Evolutionary conservation across 2,329 filamentous ascomycete genomes (phyloP).

Genomic region (Lanzia echinophila): DNA sequence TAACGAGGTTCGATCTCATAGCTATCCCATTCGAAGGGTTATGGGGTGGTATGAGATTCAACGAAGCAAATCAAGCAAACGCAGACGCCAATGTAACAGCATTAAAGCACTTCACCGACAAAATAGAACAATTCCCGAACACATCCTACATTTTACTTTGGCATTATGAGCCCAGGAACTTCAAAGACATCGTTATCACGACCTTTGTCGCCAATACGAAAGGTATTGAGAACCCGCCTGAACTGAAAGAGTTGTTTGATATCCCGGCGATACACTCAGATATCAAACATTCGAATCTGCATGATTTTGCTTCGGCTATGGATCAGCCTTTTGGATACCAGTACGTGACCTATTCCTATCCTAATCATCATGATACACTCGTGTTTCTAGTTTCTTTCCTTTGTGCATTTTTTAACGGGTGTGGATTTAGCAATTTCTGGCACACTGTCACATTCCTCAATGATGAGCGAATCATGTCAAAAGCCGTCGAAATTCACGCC

Average conservation of each 20-base stretch:
- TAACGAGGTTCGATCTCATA: slow-evolving; percentile 31
- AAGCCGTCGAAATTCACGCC: slow-evolving; percentile 14
- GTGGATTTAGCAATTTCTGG: not conserved
- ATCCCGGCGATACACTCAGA: not conserved
- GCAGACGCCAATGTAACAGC: too few species aligned
- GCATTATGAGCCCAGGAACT: not conserved
- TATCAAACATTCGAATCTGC: not conserved
- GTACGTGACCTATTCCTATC: not conserved
- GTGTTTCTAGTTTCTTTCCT: too few species aligned
- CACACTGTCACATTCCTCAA: slow-evolving; percentile 6
- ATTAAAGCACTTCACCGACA: too few species aligned
- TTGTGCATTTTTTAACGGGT: too few species aligned
- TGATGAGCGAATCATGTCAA: slow-evolving; percentile 11
- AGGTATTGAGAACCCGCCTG: not conserved
- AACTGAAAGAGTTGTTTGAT: not conserved
- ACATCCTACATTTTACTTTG: not conserved
- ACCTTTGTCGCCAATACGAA: not conserved
- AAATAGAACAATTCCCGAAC: too few species aligned
- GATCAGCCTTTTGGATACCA: not conserved
- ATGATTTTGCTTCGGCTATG: not conserved
- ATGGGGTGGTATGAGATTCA: not conserved
- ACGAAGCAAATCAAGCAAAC: not conserved
- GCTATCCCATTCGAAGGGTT: slow-evolving; percentile 7
- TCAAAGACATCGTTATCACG: not conserved
- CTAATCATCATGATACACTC: not conserved